Evolutionary conservation across 768 basidiomycete species (phyloP), one percentile per base, ranked within the genome.

Genomic region (Fomitopsis serialis): DNA sequence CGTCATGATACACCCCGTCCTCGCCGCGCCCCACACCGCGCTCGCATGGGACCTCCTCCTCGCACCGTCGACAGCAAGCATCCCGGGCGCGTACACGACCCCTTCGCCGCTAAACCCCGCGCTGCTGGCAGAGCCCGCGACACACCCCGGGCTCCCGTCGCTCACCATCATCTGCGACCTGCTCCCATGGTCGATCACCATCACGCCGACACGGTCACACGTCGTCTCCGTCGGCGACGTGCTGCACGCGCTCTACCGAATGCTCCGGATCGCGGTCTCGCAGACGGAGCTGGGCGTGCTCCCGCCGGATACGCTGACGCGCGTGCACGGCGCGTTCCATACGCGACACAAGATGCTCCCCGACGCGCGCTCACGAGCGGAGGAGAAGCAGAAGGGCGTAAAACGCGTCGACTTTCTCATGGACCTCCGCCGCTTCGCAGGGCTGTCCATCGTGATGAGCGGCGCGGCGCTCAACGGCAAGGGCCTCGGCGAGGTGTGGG

Each of bases 371-470:
- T 63, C 52, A 1, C 67, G 66, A 23, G 70, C 68, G 29, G 59
- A 63, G 24, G 80, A 82, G 63, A 68, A 70, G 55, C 58, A 58
- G 11, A 77, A 77, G 60, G 80, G 79, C 0, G 58, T 83, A 19
- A 80, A 77, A 63, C 66, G 79, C 47, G 72, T 84, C 0, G 82
- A 85, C 63, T 82, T 80, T 58, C 64, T 85, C 45, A 63, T 69
- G 46, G 72, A 54, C 22, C 15, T 37, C n/a, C 52, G 52, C 35
- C 44, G 50, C 42, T 64, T 64, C 55, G 42, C 44, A 22, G 63
- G 63, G 22, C 56, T 64, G 29, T 53, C 54, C 13, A 43, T 58
- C 42, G 60, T 58, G 19, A 45, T 54, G 46, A 58, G 58, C 43
- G 57, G 55, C 17, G 55, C 54, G 23, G 60, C 54, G 22, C 45